A percentile compares a stretch with the other conserved stretches of the same genome.
Evolutionary conservation across 257 asterid species (phyloP).

Genomic region (Nicotiana attenuata): DNA sequence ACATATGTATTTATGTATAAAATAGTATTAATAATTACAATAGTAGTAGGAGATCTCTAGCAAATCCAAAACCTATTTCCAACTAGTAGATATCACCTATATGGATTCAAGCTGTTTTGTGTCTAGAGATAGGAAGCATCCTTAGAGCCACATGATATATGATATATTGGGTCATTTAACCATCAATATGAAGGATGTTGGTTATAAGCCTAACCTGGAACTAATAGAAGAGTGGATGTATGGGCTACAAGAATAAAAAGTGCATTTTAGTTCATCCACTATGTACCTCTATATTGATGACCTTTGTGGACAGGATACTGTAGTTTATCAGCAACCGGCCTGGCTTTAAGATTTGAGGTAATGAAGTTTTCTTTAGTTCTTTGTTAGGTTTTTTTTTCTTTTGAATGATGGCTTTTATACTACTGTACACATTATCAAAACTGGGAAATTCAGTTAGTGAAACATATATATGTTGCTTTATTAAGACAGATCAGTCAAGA

Average conservation of each 20-base stretch:
- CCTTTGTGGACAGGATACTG: background rate
- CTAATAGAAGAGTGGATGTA: slow-evolving; percentile 27
- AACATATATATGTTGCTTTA: background rate
- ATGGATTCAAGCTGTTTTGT: slow-evolving; percentile 44
- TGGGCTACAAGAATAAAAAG: slow-evolving; percentile 14
- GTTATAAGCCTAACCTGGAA: slow-evolving; percentile 29
- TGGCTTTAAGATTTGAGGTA: too few species aligned
- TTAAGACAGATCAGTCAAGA: background rate
- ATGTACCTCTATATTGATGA: background rate
- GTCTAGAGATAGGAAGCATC: slow-evolving; percentile 57
- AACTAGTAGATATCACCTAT: too few species aligned
- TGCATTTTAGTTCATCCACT: background rate
- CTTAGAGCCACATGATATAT: slow-evolving; percentile 38
- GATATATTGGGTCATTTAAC: slow-evolving; percentile 42
- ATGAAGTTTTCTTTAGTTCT: too few species aligned
- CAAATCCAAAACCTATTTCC: too few species aligned
- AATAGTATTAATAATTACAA: too few species aligned
- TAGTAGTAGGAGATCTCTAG: too few species aligned
- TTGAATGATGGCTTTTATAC: background rate
- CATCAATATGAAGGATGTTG: slow-evolving; percentile 57
- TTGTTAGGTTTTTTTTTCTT: too few species aligned
- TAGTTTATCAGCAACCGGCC: background rate
- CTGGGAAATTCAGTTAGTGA: background rate
- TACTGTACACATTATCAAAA: background rate
- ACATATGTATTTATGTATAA: too few species aligned